Conservation (phyloP, 2,329 filamentous ascomycete species). For the Hymenotorrendiella dingleyae region DNA sequence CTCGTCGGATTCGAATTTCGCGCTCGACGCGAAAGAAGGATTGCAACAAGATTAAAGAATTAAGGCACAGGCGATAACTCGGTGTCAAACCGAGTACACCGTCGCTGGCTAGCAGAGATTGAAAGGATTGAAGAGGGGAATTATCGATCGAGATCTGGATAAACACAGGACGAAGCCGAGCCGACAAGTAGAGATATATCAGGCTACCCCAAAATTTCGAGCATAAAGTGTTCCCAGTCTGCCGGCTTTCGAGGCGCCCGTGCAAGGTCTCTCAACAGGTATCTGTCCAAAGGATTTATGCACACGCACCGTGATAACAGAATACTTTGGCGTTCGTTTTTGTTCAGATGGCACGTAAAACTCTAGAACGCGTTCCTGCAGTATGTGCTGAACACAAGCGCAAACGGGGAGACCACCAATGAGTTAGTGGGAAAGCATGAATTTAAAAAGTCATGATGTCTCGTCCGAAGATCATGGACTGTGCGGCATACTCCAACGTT, state of each 20-base stretch:
- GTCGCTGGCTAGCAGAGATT: not conserved
- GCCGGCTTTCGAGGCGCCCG: too few relatives aligned
- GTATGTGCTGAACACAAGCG: not conserved
- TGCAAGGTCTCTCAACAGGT: too few relatives aligned
- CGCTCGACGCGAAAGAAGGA: not conserved
- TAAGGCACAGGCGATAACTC: not conserved
- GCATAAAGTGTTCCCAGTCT: too few relatives aligned
- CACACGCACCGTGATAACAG: not conserved
- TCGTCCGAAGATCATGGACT: constrained; percentile 5
- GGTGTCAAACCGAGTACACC: constrained; percentile 7
- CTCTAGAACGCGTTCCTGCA: not conserved
- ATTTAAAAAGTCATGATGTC: not conserved
- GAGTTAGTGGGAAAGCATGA: not conserved
- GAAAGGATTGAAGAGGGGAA: not conserved
- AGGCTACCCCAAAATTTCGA: too few relatives aligned
- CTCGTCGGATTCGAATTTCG: not conserved
- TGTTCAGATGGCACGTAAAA: constrained; percentile 3
- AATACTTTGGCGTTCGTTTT: not conserved
- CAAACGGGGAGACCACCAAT: too few relatives aligned
- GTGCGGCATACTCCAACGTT: too few relatives aligned
- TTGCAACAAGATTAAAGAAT: not conserved
- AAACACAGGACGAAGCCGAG: too few relatives aligned
- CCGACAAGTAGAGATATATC: too few relatives aligned
- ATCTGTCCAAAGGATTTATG: not conserved
- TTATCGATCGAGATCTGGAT: too few relatives aligned